Base-by-base conservation (phyloP, 2,329 filamentous ascomycete species). In the Purpureocillium lavendulum region DNA sequence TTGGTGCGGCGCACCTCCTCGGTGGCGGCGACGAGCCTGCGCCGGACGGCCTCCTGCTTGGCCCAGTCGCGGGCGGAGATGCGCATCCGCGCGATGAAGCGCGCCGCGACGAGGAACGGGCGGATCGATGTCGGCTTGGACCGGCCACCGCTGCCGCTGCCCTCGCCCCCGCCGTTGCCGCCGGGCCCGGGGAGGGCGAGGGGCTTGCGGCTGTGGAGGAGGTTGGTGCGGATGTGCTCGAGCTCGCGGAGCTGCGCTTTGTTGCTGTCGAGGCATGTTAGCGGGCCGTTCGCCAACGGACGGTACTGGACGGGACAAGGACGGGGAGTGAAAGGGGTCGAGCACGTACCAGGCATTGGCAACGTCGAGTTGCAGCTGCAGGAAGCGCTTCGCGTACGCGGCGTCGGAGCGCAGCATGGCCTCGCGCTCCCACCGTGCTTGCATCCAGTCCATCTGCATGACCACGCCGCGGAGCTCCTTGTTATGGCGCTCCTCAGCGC, bases 381-480 rank as follows among this genome's bases (percentile, higher is more conserved):
- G 77, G 60, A 87, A 89, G 49, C 75, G 79, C 72, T 98, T 98
- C 47, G 87, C 87, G 64, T 83, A 94, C 8, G 84, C 85, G 26
- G 90, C 76, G 53, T 89, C 86, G 46, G 75, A 73, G 32, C 92
- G 76, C 63, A 97, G 82, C 37, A 75, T 77, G 50, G 86, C 79
- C 62, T 96, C 90, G 26, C 92, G 77, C 56, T 78, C 74, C 66
- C 84, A 85, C 38, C 83, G 79, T 2, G 87, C 86, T 52, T 88
- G 80, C 59, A 97, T 78, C 80, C 86, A 97, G 53, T 88, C 77
- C 58, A 97, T 90, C 64, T 97, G 89, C 65, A 92, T 84, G 39
- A 79, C 77, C 56, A 97, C 72, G 14, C 90, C 90, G 49, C 81
- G 78, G 39, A 96, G 67, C 64, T 94, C 86, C 59, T 80, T 81